Evolutionary conservation across 2,329 filamentous ascomycete genomes (phyloP).

Genomic region (Erysiphe neolycopersici): DNA sequence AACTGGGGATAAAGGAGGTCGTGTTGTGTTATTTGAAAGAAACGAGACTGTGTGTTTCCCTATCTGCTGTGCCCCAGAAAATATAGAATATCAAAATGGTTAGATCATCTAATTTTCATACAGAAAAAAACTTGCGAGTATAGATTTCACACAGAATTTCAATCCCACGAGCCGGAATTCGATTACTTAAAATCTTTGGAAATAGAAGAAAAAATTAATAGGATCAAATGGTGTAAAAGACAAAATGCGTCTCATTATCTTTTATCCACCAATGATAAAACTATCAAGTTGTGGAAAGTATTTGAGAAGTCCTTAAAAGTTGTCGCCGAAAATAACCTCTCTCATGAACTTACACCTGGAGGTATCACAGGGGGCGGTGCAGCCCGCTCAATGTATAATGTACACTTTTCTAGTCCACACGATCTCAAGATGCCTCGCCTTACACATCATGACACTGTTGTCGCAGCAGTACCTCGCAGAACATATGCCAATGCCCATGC

Average conservation of each 20-base stretch:
- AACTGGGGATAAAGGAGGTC: slow-evolving; percentile 70
- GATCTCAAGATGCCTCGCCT: slow-evolving; percentile 84
- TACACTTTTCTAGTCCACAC: slow-evolving; percentile 51
- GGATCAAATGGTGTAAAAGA: slow-evolving; percentile 98
- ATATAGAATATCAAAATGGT: background rate
- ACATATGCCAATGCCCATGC: slow-evolving; percentile 97
- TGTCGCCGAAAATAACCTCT: slow-evolving; percentile 95
- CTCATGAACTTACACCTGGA: slow-evolving; percentile 67
- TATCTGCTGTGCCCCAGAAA: background rate
- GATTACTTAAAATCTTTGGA: slow-evolving; percentile 98
- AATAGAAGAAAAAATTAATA: slow-evolving; percentile 99
- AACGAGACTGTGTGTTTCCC: slow-evolving; percentile 57
- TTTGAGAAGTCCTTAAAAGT: slow-evolving; percentile 99
- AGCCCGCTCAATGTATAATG: slow-evolving; percentile 41
- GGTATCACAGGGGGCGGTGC: slow-evolving; percentile 48
- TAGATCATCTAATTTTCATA: background rate
- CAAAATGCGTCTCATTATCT: slow-evolving; percentile 98
- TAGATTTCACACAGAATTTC: slow-evolving; percentile 99
- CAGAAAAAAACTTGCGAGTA: slow-evolving; percentile 99
- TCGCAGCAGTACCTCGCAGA: slow-evolving; percentile 81
- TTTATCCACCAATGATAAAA: slow-evolving; percentile 97
- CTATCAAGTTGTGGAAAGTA: slow-evolving; percentile 99
- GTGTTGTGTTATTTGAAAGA: slow-evolving; percentile 66
- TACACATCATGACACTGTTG: slow-evolving; percentile 94
- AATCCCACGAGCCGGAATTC: slow-evolving; percentile 98